These are phyloP conservation scores for Heracleum sosnowskyi DNA, from an alignment of 129 eudicot genomes.

Conservation along the genomic window DNA sequence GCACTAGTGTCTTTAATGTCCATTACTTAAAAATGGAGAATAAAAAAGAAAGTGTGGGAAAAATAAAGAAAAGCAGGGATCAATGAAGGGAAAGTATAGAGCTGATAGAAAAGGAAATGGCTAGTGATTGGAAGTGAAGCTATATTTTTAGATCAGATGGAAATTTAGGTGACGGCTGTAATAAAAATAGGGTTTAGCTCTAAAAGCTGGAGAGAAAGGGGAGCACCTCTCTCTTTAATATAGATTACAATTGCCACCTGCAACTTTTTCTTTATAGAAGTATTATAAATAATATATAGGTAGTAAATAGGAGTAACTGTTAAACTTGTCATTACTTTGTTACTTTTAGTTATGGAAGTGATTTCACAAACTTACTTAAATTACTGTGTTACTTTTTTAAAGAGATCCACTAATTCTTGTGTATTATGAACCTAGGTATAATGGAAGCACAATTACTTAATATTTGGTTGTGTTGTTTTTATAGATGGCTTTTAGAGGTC, in stretches of 20 bases:
- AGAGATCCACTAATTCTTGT: not conserved
- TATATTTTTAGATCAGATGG: too few relatives aligned
- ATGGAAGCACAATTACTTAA: not conserved
- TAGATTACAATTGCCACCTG: not conserved
- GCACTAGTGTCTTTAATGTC: too few relatives aligned
- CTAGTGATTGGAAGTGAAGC: too few relatives aligned
- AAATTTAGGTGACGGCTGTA: too few relatives aligned
- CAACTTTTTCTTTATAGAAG: not conserved
- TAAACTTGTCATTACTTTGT: not conserved
- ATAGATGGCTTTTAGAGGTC: slow-evolving; percentile 34
- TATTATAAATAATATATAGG: not conserved
- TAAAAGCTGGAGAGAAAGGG: too few relatives aligned
- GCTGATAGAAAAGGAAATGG: too few relatives aligned
- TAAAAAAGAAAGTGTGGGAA: too few relatives aligned
- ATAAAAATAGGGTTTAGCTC: too few relatives aligned
- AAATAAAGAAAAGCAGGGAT: too few relatives aligned
- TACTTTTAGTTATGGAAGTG: not conserved
- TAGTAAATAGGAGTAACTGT: not conserved
- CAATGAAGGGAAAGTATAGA: too few relatives aligned
- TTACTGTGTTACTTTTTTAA: not conserved
- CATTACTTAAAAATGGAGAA: too few relatives aligned
- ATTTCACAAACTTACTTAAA: not conserved
- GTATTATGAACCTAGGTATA: not conserved
- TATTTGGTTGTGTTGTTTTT: not conserved
- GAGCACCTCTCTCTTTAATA: too few relatives aligned